A percentile compares a stretch with the other conserved stretches of the same genome.
phyloP scores from a whole-genome alignment of 2,329 filamentous ascomycete genomes.

The Coccinonectria pachysandricola region DNA sequence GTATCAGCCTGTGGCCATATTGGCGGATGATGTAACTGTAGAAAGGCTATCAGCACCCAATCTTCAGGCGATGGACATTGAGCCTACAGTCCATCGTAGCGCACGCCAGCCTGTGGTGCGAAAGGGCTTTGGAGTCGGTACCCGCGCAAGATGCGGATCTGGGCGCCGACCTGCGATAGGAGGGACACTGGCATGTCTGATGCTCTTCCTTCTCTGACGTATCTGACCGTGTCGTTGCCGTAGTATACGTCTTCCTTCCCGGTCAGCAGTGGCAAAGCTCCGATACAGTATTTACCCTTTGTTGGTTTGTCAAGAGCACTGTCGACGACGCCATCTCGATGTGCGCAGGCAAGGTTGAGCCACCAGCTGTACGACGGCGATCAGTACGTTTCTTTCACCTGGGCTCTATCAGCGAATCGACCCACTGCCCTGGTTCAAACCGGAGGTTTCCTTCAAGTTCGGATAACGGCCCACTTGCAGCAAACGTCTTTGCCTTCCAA shows the following conservation, averaged over 20 bases:
- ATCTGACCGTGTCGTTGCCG: constrained; percentile 26
- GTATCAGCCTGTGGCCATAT: constrained; percentile 29
- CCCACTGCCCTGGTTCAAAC: constrained; percentile 41
- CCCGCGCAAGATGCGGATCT: constrained; percentile 43
- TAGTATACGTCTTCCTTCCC: constrained; percentile 37
- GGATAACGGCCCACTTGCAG: too few relatives aligned
- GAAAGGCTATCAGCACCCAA: constrained; percentile 1
- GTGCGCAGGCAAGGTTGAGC: constrained; percentile 44
- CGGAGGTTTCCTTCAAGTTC: constrained; percentile 30
- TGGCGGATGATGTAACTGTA: constrained; percentile 38
- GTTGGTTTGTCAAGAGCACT: constrained; percentile 34
- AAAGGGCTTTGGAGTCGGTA: constrained; percentile 38
- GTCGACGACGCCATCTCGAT: constrained; percentile 43
- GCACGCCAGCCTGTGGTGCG: constrained; percentile 40
- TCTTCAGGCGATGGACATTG: background rate
- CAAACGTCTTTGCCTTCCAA: too few relatives aligned
- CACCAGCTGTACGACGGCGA: constrained; percentile 39
- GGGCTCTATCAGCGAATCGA: constrained; percentile 1
- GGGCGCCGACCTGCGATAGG: constrained; percentile 37
- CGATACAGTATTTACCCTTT: constrained; percentile 34
- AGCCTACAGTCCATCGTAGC: constrained; percentile 49
- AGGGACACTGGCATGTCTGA: constrained; percentile 38
- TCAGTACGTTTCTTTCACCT: constrained; percentile 1
- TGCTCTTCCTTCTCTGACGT: constrained; percentile 33
- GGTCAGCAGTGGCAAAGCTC: constrained; percentile 39